These are phyloP conservation scores for Trichoderma guizhouense DNA, from an alignment of 2,329 filamentous ascomycete genomes.

Conservation along the genomic window DNA sequence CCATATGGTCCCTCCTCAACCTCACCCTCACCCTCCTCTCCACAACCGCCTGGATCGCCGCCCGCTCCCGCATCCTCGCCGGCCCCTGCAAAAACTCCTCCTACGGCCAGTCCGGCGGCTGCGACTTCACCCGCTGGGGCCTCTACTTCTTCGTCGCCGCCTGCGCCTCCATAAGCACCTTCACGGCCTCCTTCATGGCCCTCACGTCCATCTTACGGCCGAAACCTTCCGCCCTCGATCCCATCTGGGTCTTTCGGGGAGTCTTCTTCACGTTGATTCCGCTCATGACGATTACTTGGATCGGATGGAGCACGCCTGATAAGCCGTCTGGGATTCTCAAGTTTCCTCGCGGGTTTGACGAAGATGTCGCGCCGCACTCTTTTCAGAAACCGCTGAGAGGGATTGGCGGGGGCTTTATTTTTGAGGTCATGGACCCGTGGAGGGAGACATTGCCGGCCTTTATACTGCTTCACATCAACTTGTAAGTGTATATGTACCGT, in stretches of 20 bases:
- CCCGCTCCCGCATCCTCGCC: not conserved
- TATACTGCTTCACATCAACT: conserved; percentile 3
- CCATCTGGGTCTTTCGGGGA: not conserved
- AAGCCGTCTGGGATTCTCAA: not conserved
- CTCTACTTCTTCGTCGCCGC: conserved; percentile 24
- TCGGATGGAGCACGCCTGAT: conserved; percentile 20
- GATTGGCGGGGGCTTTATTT: not conserved
- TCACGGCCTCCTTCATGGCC: not conserved
- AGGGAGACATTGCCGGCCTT: not conserved
- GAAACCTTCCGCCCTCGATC: not conserved
- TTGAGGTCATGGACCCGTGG: not conserved
- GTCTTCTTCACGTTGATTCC: conserved; percentile 25
- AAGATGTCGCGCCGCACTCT: not conserved
- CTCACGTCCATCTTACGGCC: not conserved
- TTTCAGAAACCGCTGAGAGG: not conserved
- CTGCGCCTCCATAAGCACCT: conserved; percentile 17
- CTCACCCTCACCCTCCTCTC: conserved; percentile 13
- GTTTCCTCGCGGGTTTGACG: not conserved
- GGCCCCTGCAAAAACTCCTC: not conserved
- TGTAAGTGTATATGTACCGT: not conserved
- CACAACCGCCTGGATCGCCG: conserved; percentile 5
- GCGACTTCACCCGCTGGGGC: conserved; percentile 13
- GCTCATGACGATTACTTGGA: conserved; percentile 18
- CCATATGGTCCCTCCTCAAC: conserved; percentile 23
- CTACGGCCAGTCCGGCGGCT: not conserved